Conservation (phyloP, 805 yeast genomes). For the Ogataea methanolica region DNA sequence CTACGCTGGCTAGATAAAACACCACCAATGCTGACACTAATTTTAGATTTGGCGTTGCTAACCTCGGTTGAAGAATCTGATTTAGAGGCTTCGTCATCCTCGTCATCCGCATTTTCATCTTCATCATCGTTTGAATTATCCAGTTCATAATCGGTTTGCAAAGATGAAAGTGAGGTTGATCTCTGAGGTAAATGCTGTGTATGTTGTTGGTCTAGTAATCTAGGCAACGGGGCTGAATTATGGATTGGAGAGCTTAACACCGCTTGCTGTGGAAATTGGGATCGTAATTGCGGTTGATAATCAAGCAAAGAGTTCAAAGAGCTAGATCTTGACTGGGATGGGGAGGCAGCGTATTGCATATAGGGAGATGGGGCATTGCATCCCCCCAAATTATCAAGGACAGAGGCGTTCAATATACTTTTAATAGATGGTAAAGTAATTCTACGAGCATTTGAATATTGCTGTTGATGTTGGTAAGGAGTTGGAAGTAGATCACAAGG, state of each 20-base stretch:
- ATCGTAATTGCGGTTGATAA: conserved; percentile 6
- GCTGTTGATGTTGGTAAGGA: conserved; percentile 4
- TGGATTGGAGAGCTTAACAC: neutral
- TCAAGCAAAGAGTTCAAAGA: conserved; percentile 14
- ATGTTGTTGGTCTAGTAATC: neutral
- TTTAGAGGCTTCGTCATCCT: neutral
- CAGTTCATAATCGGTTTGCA: conserved; percentile 1
- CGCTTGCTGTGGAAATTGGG: neutral
- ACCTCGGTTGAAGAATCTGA: neutral
- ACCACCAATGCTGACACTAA: neutral
- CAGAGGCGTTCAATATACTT: conserved; percentile 17
- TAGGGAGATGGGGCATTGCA: neutral
- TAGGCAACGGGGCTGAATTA: neutral
- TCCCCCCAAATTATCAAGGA: conserved; percentile 8
- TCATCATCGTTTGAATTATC: neutral
- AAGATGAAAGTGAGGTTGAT: neutral
- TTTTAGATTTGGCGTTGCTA: neutral
- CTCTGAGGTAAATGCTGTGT: conserved; percentile 1
- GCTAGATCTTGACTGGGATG: conserved; percentile 20
- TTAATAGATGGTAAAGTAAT: conserved; percentile 20
- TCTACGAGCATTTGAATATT: conserved; percentile 5
- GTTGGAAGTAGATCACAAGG: conserved; percentile 10
- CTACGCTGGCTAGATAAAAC: neutral
- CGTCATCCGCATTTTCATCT: conserved; percentile 1
- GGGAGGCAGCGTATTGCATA: conserved; percentile 16